Evolutionary conservation across 2,329 filamentous ascomycete genomes (phyloP).

Genomic region (Macrophomina tecta): DNA sequence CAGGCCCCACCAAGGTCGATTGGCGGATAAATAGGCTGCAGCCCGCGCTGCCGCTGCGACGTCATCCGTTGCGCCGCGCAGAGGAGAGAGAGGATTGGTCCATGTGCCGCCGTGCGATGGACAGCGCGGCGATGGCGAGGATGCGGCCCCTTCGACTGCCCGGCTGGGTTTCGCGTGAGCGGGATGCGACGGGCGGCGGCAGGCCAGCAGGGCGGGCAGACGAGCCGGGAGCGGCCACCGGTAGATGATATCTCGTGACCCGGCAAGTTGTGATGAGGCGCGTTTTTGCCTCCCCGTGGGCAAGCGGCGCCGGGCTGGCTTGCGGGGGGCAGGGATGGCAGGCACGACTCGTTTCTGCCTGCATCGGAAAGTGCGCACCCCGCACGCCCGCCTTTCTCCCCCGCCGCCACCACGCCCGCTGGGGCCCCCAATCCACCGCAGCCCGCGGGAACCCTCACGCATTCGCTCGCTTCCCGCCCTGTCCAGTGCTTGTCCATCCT

Average conservation of each 20-base stretch:
- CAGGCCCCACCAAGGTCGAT: constrained; percentile 15
- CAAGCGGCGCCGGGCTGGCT: no score
- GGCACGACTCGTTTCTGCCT: background rate
- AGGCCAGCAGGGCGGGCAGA: no score
- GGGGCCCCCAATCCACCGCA: constrained; percentile 19
- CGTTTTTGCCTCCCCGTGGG: background rate
- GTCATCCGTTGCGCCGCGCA: background rate
- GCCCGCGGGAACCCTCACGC: constrained; percentile 13
- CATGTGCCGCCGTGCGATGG: background rate
- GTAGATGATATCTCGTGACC: constrained; percentile 1
- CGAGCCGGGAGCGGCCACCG: background rate
- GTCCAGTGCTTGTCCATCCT: background rate
- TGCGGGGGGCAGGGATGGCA: background rate
- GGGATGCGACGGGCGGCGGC: no score
- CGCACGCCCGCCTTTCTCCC: constrained; percentile 11
- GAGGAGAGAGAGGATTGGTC: no score
- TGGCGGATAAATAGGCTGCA: constrained; percentile 22
- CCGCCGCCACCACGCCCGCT: constrained; percentile 13
- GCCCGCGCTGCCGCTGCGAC: background rate
- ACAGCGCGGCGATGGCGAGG: no score
- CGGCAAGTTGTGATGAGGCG: background rate
- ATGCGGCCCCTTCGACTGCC: no score
- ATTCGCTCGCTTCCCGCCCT: background rate
- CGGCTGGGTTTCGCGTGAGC: no score
- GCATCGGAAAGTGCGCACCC: constrained; percentile 2